phyloP scores from a whole-genome alignment of 2,329 filamentous ascomycete genomes.

The Pseudocercospora cruenta region DNA sequence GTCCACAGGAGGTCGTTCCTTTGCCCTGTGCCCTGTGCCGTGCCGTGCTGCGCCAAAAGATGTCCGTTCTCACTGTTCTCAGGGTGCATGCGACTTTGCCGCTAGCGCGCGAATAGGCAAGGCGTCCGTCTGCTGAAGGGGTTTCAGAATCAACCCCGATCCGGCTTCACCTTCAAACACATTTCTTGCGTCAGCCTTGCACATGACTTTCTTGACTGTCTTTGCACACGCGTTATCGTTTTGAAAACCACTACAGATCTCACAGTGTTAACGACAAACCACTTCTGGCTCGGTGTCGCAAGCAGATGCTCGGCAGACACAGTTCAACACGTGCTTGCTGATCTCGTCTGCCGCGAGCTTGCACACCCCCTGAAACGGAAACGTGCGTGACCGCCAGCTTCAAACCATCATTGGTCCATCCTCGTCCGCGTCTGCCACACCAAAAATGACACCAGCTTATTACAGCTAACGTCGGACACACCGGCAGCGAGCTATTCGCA shows the following conservation, averaged over 20 bases:
- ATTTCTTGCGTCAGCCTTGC: not conserved
- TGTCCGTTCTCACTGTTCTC: not conserved
- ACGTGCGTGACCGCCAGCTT: not conserved
- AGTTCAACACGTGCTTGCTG: not conserved
- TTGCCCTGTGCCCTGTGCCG: not conserved
- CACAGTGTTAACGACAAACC: not conserved
- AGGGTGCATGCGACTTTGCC: not conserved
- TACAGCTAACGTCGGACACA: not conserved
- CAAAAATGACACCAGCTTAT: not conserved
- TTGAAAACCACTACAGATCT: not conserved
- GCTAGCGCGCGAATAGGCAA: not conserved
- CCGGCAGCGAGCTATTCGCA: not conserved
- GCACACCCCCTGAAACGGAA: slow-evolving; percentile 1
- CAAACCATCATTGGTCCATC: not conserved
- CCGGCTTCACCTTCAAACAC: not conserved
- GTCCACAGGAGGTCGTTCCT: not conserved
- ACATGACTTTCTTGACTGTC: not conserved
- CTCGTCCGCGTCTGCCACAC: not conserved
- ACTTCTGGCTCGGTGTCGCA: not conserved
- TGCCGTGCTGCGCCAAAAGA: not conserved
- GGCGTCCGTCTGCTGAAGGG: not conserved
- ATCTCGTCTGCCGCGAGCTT: not conserved
- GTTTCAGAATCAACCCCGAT: not conserved
- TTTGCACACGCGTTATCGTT: not conserved
- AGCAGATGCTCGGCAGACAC: not conserved